phyloP scores from a whole-genome alignment of 768 basidiomycete species.

The Cyclocybe aegerita region DNA sequence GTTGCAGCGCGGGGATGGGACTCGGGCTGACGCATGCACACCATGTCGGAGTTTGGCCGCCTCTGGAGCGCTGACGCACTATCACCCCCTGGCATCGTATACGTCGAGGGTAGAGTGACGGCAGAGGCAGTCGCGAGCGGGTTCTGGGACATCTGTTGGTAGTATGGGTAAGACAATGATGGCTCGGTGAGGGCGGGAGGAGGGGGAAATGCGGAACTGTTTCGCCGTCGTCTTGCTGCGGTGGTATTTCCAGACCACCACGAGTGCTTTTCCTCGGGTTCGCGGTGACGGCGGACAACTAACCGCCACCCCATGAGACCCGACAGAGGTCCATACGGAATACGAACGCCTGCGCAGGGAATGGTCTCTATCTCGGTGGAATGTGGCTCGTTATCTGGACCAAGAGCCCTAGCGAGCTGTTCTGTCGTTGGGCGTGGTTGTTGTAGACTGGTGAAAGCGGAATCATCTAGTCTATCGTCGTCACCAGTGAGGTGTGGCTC shows the following conservation, averaged over 20 bases:
- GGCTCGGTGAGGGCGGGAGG: neutral
- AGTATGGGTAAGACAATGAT: neutral
- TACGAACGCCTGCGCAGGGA: conserved; percentile 31
- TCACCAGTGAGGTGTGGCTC: too few relatives aligned
- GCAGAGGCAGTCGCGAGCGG: neutral
- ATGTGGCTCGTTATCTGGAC: conserved; percentile 25
- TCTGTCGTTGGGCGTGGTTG: conserved; percentile 9
- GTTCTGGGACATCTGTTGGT: too few relatives aligned
- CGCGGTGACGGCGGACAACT: conserved; percentile 19
- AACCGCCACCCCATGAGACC: conserved; percentile 31
- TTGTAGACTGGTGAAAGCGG: neutral
- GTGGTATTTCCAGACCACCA: conserved; percentile 12
- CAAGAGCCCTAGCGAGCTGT: conserved; percentile 22
- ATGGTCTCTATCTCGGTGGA: conserved; percentile 28
- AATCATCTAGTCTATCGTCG: too few relatives aligned
- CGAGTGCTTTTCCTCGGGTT: conserved; percentile 8
- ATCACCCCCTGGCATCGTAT: too few relatives aligned
- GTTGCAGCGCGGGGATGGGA: neutral
- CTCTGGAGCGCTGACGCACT: neutral
- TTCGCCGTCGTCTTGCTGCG: conserved; percentile 1
- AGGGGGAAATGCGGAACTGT: neutral
- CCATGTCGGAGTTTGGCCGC: neutral
- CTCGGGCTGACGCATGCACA: neutral
- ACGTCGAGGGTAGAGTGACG: neutral
- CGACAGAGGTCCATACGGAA: conserved; percentile 25